phyloP scores from a whole-genome alignment of 345 rosid genomes.

The Eucalyptus dawsonii region DNA sequence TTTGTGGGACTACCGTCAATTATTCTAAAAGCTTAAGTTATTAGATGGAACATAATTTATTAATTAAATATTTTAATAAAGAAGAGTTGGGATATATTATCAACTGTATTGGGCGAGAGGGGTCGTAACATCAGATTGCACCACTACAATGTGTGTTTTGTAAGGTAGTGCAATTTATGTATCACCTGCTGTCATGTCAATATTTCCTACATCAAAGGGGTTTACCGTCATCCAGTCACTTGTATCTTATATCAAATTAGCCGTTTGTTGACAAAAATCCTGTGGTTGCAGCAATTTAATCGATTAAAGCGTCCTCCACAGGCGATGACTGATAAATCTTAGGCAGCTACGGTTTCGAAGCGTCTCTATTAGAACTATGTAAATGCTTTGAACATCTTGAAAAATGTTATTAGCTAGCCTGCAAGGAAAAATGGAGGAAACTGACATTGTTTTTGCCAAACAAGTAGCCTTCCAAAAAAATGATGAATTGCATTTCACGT shows the following conservation, averaged over 20 bases:
- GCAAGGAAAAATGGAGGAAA: too few species aligned
- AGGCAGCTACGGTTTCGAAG: background rate
- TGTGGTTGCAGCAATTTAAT: too few species aligned
- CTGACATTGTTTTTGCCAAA: too few species aligned
- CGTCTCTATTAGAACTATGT: background rate
- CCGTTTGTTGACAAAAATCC: too few species aligned
- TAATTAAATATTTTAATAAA: background rate
- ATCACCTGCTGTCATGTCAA: background rate
- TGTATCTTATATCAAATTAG: background rate
- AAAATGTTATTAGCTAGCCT: background rate
- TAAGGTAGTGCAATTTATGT: background rate
- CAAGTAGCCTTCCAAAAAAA: too few species aligned
- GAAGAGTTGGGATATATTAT: constrained; percentile 69
- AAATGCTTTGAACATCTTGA: background rate
- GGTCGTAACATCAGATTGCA: background rate
- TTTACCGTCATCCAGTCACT: background rate
- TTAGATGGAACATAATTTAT: rapidly evolving
- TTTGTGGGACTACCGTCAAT: rapidly evolving
- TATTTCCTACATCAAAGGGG: background rate
- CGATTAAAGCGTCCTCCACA: rapidly evolving
- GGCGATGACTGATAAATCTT: background rate
- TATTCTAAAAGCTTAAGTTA: too few species aligned
- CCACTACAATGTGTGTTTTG: background rate
- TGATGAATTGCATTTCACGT: too few species aligned
- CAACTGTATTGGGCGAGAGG: background rate